Conservation (phyloP, 2,329 filamentous ascomycete species). For the Aschersonia sp. region DNA sequence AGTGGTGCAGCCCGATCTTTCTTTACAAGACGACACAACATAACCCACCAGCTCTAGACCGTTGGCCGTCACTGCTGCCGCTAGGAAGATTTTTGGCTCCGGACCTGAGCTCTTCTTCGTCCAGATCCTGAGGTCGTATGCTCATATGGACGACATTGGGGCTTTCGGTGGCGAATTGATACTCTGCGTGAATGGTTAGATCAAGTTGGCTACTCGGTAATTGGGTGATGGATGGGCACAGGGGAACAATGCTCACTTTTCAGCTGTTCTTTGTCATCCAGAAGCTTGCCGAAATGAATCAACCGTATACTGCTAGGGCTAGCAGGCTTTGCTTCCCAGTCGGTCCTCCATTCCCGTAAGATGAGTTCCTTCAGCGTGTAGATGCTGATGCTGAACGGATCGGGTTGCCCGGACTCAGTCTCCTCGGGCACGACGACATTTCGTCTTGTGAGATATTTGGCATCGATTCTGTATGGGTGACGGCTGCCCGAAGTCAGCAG, state of each 20-base stretch:
- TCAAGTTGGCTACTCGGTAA: background rate
- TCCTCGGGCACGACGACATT: constrained; percentile 62
- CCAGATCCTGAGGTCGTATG: constrained; percentile 72
- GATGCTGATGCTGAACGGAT: constrained; percentile 81
- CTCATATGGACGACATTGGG: constrained; percentile 93
- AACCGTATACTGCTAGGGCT: constrained; percentile 82
- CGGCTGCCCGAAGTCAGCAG: constrained; percentile 68
- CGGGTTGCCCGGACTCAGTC: constrained; percentile 42
- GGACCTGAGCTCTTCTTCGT: constrained; percentile 64
- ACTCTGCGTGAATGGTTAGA: constrained; percentile 38
- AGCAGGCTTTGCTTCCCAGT: constrained; percentile 79
- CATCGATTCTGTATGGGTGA: constrained; percentile 83
- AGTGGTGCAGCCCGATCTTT: background rate
- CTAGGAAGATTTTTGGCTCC: constrained; percentile 36
- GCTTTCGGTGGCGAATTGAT: constrained; percentile 58
- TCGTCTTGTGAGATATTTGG: constrained; percentile 69
- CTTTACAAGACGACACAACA: constrained; percentile 40
- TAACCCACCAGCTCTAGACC: constrained; percentile 22
- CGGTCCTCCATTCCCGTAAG: constrained; percentile 78
- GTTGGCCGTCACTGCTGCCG: constrained; percentile 24
- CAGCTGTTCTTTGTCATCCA: constrained; percentile 76
- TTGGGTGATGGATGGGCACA: background rate
- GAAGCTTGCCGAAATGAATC: constrained; percentile 80
- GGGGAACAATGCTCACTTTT: constrained; percentile 50
- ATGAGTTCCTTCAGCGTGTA: constrained; percentile 93